Evolutionary conservation across 257 asterid species (phyloP).

Genomic region (Solanum chmielewskii): DNA sequence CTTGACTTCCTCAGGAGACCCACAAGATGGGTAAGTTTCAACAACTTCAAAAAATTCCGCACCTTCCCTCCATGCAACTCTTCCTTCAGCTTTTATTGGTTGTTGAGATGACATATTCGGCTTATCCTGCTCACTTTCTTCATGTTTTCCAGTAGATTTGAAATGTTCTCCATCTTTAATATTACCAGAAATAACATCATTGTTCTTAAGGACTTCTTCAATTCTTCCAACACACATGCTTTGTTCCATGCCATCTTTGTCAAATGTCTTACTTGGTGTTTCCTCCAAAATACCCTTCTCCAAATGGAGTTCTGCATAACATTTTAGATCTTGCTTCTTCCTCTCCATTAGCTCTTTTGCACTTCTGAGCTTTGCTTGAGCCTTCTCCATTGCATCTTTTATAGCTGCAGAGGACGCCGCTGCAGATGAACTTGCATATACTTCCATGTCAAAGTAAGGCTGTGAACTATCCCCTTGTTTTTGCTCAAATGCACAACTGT

Average conservation of each 20-base stretch:
- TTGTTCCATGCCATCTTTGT: constrained; percentile 19
- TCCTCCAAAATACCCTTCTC: constrained; percentile 17
- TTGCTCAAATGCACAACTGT: constrained; percentile 30
- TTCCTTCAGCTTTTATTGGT: constrained; percentile 10
- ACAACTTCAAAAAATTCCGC: constrained; percentile 57
- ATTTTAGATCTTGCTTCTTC: constrained; percentile 8
- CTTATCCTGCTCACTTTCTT: neutral
- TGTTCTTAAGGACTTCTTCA: constrained; percentile 8
- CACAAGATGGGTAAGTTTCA: constrained; percentile 27
- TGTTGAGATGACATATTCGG: constrained; percentile 7
- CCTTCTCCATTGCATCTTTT: constrained; percentile 26
- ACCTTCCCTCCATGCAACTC: constrained; percentile 60
- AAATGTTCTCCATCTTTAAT: constrained; percentile 5
- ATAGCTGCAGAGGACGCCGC: constrained; percentile 14
- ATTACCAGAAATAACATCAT: constrained; percentile 15
- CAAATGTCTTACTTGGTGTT: constrained; percentile 14
- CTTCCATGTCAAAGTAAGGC: constrained; percentile 45
- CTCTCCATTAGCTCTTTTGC: constrained; percentile 25
- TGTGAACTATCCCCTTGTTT: constrained; percentile 22
- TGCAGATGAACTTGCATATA: constrained; percentile 34
- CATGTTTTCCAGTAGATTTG: constrained; percentile 9
- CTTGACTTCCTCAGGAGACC: constrained; percentile 12
- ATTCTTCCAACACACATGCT: constrained; percentile 15
- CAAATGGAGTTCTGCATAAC: constrained; percentile 10
- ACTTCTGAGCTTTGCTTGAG: constrained; percentile 21